Percentiles rank a stretch among this genome's conserved stretches.
phyloP scores from a whole-genome alignment of 2,329 filamentous ascomycete genomes.

The Fusarium bulbicola region DNA sequence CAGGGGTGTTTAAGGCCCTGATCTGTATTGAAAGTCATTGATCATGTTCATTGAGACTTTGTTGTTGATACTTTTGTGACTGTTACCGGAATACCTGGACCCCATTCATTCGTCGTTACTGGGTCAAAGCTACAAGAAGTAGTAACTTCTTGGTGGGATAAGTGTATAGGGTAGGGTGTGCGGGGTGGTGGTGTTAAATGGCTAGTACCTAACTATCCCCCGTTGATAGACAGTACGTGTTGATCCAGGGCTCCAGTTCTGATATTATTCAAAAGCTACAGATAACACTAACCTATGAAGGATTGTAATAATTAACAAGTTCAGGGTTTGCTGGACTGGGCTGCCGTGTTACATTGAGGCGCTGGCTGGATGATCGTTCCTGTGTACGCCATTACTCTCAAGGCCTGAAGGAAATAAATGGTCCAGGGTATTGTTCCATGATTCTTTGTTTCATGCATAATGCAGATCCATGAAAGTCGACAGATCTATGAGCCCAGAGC shows the following conservation, averaged over 20 bases:
- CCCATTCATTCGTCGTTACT: too few species aligned
- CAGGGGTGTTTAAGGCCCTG: background rate
- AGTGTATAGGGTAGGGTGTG: too few species aligned
- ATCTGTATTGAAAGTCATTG: too few species aligned
- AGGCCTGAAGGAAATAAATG: background rate
- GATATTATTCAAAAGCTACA: background rate
- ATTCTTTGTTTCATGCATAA: background rate
- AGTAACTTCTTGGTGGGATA: background rate
- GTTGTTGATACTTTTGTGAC: too few species aligned
- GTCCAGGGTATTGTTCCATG: background rate
- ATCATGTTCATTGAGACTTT: too few species aligned
- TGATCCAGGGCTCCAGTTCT: background rate
- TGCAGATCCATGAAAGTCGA: slow-evolving; percentile 16
- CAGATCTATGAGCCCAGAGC: slow-evolving; percentile 24
- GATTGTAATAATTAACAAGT: background rate
- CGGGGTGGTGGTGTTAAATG: too few species aligned
- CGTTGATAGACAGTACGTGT: background rate
- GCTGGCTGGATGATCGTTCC: background rate
- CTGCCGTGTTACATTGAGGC: background rate
- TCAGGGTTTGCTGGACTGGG: background rate
- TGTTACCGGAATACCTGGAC: too few species aligned
- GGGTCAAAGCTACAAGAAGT: too few species aligned
- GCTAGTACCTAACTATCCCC: background rate
- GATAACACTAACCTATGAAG: background rate
- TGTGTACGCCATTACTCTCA: background rate